Base-by-base conservation (phyloP, 495 filamentous ascomycete genomes). In the Neurospora sp. region DNA sequence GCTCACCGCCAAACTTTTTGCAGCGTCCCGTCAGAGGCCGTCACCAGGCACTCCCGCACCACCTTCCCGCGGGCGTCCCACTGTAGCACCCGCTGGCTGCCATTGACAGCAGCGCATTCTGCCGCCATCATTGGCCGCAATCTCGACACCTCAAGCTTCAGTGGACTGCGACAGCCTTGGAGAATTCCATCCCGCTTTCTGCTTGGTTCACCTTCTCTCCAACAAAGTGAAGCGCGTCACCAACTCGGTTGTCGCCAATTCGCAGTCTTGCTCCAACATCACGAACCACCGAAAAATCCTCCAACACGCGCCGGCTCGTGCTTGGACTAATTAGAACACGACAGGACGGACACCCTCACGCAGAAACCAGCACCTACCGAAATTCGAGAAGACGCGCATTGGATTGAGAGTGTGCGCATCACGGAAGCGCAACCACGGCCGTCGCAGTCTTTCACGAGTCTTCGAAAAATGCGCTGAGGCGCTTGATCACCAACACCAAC, bases 1-100 rank as follows among this genome's bases (percentile, higher is more conserved):
- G 4, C 35, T 78, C 76, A 80, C 79, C 80, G 80, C 80, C 80
- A 70, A 77, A 77, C 71, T 75, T 70, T 76, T 76, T 79, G 78
- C 23, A 62, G 48, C 23, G 23, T 62, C 48, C 48, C 48, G 44
- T 48, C 44, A 44, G 41, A 44, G 41, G 41, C 41, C 41, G 41
- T 44, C 41, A 44, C 42, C 7, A n/a, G n/a, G n/a, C n/a, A 44
- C 42, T 44, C 18, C 42, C 18, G 44, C n/a, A 48, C 44, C 44
- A 59, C 48, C 48, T 31, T 59, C 48, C 46, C 48, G 48, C 48
- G 11, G 48, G 12, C 48, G 48, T 59, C 23, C 48, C 54, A 62
- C 54, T 66, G 54, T 66, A 66, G 54, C 54, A 35, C 54, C 54
- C 54, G 27, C 54, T 66, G 27, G 27, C 27, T 14, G 54, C 54